Base-by-base conservation (phyloP, 2,329 filamentous ascomycete genomes). In the Alternaria conjuncta region DNA sequence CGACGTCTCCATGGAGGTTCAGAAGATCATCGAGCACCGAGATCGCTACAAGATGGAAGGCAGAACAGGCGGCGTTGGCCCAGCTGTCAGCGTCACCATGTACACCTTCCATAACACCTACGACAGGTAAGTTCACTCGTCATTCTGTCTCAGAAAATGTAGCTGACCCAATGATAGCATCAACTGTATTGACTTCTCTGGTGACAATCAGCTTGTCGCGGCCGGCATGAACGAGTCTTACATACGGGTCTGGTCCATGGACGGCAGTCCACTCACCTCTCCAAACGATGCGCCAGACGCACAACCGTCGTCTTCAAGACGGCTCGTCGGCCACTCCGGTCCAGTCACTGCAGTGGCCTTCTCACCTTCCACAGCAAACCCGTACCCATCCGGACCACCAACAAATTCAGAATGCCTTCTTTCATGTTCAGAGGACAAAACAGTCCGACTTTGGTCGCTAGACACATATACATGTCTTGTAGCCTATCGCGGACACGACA, bases 81-180 rank as follows among this genome's bases (percentile, higher is more conserved):
- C 93, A 58, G 90, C 90, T 25, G 86, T 97, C 63, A 97, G 94
- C 73, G 90, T 96, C 23, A 96, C 93, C 84, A 98, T 98, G 92
- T 97, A 96, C 78, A 99, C 96, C 1, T 97, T 98, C 76, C 96
- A 99, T 84, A 99, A 99, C 80, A 97, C 93, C 0, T 90, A 94
- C 67, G 94, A 97, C 80, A 92, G 89, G 93, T 94, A 82, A 84
- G 88, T 65, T n/a, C 26, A 43, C 12, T 36, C 15, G 41, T 36
- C 15, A 8, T 51, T 55, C 46, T 32, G 13, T 54, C 50, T 7
- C 32, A 15, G 21, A 20, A 53, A n/a, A 18, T 7, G 18, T 15
- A 32, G 45, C 51, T 54, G 49, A 57, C 21, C 26, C n/a, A 6
- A 26, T n/a, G 21, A 5, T 65, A 95, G 92, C 60, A 87, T 97